Evolutionary conservation across 768 basidiomycete genomes (phyloP).

Genomic region (Tricholoma sp.): DNA sequence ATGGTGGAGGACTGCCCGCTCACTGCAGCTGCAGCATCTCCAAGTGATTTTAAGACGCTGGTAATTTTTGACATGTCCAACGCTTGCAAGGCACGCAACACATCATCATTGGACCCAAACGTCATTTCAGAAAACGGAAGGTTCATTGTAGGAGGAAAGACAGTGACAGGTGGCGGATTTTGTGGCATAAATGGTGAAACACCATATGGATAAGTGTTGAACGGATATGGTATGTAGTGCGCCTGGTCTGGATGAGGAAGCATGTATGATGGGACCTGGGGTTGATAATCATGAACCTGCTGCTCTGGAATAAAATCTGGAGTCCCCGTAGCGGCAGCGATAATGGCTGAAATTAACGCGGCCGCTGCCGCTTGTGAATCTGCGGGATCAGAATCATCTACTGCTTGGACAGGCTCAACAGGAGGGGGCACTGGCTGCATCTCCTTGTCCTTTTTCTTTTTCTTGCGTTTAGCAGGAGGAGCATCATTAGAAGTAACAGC

Average conservation of each 20-base stretch:
- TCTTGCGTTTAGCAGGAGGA: conserved; percentile 21
- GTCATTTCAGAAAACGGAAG: conserved; percentile 32
- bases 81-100: conserved; percentile 67
- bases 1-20: conserved; percentile 27
- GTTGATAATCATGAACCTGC: conserved; percentile 15
- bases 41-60: conserved; percentile 57
- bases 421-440: conserved; percentile 22
- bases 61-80: conserved; percentile 71
- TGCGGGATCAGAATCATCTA: conserved; percentile 19
- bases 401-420: conserved; percentile 15
- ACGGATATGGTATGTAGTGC: conserved; percentile 27
- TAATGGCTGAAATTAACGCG: conserved; percentile 60
- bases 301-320: conserved; percentile 20
- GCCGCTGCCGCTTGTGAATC: conserved; percentile 45
- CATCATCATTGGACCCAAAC: conserved; percentile 63
- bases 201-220: conserved; percentile 25
- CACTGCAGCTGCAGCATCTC: conserved; percentile 48
- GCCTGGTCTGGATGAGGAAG: conserved; percentile 28
- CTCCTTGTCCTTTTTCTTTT: conserved; percentile 28
- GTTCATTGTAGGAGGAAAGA: conserved; percentile 19
- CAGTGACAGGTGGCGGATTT: conserved; percentile 14
- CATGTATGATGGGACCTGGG: conserved; percentile 21
- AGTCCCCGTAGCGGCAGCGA: conserved; percentile 57
- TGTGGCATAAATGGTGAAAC: conserved; percentile 17
- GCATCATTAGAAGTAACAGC: neutral